Percentiles rank a stretch among this genome's conserved stretches.
phyloP scores from a whole-genome alignment of 2,329 filamentous ascomycete species.

The Ophioceras dolichostomum region DNA sequence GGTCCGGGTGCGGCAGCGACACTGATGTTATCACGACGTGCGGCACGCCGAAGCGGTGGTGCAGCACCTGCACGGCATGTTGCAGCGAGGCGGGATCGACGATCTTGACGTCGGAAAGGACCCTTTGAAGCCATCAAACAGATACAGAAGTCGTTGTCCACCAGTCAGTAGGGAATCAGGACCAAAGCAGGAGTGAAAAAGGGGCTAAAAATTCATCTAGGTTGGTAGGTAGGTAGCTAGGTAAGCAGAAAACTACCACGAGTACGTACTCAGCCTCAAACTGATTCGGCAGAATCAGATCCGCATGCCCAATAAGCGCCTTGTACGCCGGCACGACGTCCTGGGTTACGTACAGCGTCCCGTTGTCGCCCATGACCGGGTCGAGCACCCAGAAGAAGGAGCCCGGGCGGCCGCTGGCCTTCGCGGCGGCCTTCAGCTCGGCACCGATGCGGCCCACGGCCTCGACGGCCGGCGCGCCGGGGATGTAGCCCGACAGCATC shows the following conservation, averaged over 20 bases:
- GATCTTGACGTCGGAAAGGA: slow-evolving; percentile 78
- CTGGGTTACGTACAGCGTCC: slow-evolving; percentile 77
- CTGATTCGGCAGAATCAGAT: slow-evolving; percentile 90
- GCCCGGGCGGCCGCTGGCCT: slow-evolving; percentile 41
- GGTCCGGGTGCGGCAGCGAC: slow-evolving; percentile 45
- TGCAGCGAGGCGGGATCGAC: slow-evolving; percentile 60
- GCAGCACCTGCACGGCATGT: slow-evolving; percentile 63
- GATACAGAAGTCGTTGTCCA: too few species aligned
- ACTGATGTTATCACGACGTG: slow-evolving; percentile 92
- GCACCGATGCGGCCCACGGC: slow-evolving; percentile 74
- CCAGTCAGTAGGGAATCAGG: too few species aligned
- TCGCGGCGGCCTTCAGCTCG: slow-evolving; percentile 59
- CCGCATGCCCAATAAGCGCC: slow-evolving; percentile 63
- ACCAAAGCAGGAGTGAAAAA: too few species aligned
- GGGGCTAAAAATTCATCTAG: too few species aligned
- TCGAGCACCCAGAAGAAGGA: slow-evolving; percentile 96
- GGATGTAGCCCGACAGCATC: slow-evolving; percentile 89
- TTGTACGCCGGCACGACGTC: slow-evolving; percentile 90
- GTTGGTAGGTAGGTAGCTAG: slow-evolving; percentile 1
- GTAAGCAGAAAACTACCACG: too few species aligned
- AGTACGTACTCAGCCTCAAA: slow-evolving; percentile 98
- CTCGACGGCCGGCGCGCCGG: slow-evolving; percentile 72
- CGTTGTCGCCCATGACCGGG: slow-evolving; percentile 97
- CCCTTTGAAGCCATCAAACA: too few species aligned
- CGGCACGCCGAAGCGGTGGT: slow-evolving; percentile 63